Conservation (phyloP, 2,329 filamentous ascomycete genomes). For the Verticillium dahliae region DNA sequence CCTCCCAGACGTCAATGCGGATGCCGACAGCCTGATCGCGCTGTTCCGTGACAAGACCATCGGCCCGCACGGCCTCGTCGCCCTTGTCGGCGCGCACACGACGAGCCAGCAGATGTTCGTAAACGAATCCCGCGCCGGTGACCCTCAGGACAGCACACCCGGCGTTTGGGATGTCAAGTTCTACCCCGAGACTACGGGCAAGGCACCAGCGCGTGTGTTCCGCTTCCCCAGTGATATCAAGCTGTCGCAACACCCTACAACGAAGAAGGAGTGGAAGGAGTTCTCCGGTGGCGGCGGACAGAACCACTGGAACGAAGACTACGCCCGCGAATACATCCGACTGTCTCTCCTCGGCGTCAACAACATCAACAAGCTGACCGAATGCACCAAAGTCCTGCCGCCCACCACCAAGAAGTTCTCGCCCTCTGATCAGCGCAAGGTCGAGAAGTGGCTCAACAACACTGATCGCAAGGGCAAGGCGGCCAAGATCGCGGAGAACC, state of each 20-base stretch:
- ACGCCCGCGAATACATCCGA: slow-evolving; percentile 45
- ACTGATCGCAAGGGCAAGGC: slow-evolving; percentile 10
- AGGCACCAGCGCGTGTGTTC: slow-evolving; percentile 28
- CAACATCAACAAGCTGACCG: slow-evolving; percentile 48
- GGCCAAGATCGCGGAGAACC: slow-evolving; percentile 2
- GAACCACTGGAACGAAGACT: slow-evolving; percentile 37
- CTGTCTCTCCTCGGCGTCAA: slow-evolving; percentile 51
- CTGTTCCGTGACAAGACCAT: slow-evolving; percentile 50
- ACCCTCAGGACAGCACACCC: slow-evolving; percentile 44
- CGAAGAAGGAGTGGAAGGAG: slow-evolving; percentile 26
- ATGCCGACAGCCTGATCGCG: slow-evolving; percentile 36
- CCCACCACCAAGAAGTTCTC: slow-evolving; percentile 12
- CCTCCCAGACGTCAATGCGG: slow-evolving; percentile 34
- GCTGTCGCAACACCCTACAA: slow-evolving; percentile 28
- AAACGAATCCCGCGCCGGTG: slow-evolving; percentile 29
- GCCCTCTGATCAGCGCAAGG: slow-evolving; percentile 7
- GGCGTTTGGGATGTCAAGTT: slow-evolving; percentile 47
- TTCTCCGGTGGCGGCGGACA: slow-evolving; percentile 28
- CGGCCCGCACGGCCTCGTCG: slow-evolving; percentile 39
- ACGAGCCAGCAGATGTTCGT: slow-evolving; percentile 41
- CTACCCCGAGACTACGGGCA: slow-evolving; percentile 32
- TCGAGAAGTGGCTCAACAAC: slow-evolving; percentile 13
- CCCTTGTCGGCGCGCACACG: slow-evolving; percentile 49
- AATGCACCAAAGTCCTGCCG: slow-evolving; percentile 48
- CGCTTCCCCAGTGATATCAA: slow-evolving; percentile 35